Evolutionary conservation across 2,329 filamentous ascomycete genomes (phyloP), one percentile per base, ranked within the genome.

Genomic region (Raffaelea arxii): DNA sequence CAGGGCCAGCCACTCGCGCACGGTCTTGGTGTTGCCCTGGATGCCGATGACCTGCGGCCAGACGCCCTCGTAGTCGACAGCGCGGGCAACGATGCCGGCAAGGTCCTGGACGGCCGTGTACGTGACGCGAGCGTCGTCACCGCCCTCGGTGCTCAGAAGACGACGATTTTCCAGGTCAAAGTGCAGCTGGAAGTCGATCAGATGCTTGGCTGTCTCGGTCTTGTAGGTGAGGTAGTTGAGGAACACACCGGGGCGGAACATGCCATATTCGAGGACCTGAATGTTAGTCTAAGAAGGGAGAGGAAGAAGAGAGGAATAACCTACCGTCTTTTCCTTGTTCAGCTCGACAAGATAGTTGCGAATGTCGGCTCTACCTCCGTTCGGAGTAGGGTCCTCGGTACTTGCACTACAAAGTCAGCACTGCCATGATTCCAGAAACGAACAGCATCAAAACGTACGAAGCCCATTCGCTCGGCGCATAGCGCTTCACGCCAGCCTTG

Each of bases 381-480:
- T 79, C 60, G 67, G 73, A 1, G 67, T 57, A 49, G 76, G 64
- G 14, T 68, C 49, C 3, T 62, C 56, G 12, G 60, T 48, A 2
- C 38, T 23, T 3, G 19, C 38, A 40, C 38, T 40, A 36, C 5
- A 23, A 39, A 24, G 38, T 40, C 19, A 39, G 37, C 35, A 25
- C 23, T 9, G n/a, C 22, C 7, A 5, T 7, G 6, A 10, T 39
- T 5, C 37, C 12, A 7, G 9, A 5, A 12, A 19, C 22, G 4
- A 25, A 12, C 14, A 22, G 16, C 23, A 24, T 7, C 9, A 27
- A 30, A 10, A 35, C 55, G 58, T 48, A 71, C 69, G 59, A 59
- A 24, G 56, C 62, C 49, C 71, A 84, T 52, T 84, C 80, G 25
- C 74, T 75, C 2, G 78, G 77, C 1, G 80, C 69, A 56, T 79